These are phyloP conservation scores for Sugiyamaella grinbergsii DNA, from an alignment of 1,139 yeast species.

Conservation along the genomic window DNA sequence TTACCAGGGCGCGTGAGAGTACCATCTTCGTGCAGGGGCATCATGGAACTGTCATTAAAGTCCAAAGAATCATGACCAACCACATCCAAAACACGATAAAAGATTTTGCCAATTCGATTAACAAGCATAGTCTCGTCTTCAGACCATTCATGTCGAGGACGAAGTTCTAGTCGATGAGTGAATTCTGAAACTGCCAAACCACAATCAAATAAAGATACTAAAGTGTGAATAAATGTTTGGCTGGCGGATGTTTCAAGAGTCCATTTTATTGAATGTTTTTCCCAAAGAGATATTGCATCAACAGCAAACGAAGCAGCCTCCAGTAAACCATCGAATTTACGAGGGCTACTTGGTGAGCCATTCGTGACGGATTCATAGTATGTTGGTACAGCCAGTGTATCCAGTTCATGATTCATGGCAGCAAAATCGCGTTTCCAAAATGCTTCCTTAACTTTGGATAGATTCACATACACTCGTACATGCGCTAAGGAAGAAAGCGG, in stretches of 20 bases:
- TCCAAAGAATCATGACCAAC: conserved; percentile 32
- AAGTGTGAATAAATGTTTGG: conserved; percentile 44
- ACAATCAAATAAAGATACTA: conserved; percentile 44
- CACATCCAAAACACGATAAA: conserved; percentile 37
- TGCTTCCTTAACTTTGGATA: conserved; percentile 40
- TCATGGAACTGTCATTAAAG: conserved; percentile 13
- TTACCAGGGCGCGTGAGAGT: conserved; percentile 19
- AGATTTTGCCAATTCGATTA: conserved; percentile 37
- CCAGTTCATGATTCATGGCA: conserved; percentile 41
- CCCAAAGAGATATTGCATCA: conserved; percentile 45
- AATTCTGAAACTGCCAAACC: conserved; percentile 44
- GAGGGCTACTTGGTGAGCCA: conserved; percentile 23
- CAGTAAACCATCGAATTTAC: conserved; percentile 36
- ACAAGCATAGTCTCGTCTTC: conserved; percentile 38
- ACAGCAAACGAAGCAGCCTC: conserved; percentile 46
- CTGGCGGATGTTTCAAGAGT: conserved; percentile 40
- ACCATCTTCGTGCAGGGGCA: conserved; percentile 23
- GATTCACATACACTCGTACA: conserved; percentile 41
- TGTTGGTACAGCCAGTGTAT: conserved; percentile 30
- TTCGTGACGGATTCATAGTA: conserved; percentile 26
- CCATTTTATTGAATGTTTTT: conserved; percentile 43
- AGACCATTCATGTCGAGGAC: conserved; percentile 30
- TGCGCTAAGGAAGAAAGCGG: conserved; percentile 46
- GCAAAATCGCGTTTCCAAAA: conserved; percentile 45
- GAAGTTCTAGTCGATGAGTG: conserved; percentile 37